These are phyloP conservation scores for Syncephalastrum racemosum DNA, from an alignment of 371 early-diverging fungal species.

Conservation along the genomic window DNA sequence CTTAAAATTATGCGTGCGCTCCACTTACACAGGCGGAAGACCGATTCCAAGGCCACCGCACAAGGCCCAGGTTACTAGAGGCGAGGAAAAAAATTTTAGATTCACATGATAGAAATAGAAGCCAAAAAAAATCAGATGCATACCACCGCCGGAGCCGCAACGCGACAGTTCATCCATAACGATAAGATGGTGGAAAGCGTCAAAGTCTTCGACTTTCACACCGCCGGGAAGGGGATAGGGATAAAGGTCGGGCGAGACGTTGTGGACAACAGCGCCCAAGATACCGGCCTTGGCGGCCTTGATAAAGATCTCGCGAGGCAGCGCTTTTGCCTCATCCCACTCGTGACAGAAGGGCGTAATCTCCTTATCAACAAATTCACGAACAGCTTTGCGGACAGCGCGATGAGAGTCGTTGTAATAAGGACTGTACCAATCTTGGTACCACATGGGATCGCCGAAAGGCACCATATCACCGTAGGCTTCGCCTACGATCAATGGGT, in stretches of 20 bases:
- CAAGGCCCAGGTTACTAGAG: slow-evolving; percentile 28
- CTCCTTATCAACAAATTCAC: slow-evolving; percentile 75
- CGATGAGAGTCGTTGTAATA: slow-evolving; percentile 79
- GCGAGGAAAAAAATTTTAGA: background rate
- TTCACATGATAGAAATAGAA: background rate
- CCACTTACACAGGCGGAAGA: slow-evolving; percentile 51
- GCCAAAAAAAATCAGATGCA: background rate
- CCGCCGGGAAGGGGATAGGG: slow-evolving; percentile 40
- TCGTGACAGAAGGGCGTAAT: slow-evolving; percentile 78
- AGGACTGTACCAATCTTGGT: slow-evolving; percentile 68
- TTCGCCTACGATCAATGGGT: slow-evolving; percentile 16
- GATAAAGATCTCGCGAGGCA: slow-evolving; percentile 65
- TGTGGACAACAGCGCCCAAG: slow-evolving; percentile 59
- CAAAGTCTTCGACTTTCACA: slow-evolving; percentile 57
- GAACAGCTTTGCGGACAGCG: slow-evolving; percentile 59
- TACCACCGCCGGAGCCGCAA: slow-evolving; percentile 79
- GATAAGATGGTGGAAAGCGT: slow-evolving; percentile 79
- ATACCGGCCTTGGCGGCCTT: slow-evolving; percentile 75
- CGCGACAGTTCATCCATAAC: slow-evolving; percentile 78
- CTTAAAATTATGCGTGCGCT: too few species aligned
- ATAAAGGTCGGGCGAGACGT: slow-evolving; percentile 20
- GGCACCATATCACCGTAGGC: slow-evolving; percentile 75
- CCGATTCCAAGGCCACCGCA: slow-evolving; percentile 66
- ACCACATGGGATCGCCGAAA: slow-evolving; percentile 84
- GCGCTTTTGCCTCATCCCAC: slow-evolving; percentile 82